These are phyloP conservation scores for Bipolaris bicolor DNA, from an alignment of 2,329 filamentous ascomycete species.

Conservation along the genomic window DNA sequence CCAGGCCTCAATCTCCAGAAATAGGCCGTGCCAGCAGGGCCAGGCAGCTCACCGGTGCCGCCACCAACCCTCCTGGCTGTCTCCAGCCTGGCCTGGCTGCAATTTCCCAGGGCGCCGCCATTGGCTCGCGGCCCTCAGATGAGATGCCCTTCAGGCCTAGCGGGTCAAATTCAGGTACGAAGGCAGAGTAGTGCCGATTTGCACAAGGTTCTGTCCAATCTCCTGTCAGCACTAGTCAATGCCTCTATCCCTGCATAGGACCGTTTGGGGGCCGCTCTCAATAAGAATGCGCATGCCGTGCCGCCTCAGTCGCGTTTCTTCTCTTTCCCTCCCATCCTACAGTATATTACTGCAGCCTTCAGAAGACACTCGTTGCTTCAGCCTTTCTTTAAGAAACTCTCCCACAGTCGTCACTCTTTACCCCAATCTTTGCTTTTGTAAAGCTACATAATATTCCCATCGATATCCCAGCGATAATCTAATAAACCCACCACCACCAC, in stretches of 20 bases:
- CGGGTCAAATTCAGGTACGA: neutral
- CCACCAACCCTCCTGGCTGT: conserved; percentile 19
- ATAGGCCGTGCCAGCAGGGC: conserved; percentile 14
- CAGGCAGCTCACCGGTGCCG: conserved; percentile 15
- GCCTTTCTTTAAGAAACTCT: conserved; percentile 32
- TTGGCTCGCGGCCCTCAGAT: conserved; percentile 16
- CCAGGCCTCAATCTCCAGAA: conserved; percentile 17
- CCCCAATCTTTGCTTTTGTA: conserved; percentile 12
- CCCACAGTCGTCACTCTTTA: conserved; percentile 28
- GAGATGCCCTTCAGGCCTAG: conserved; percentile 9
- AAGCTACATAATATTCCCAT: conserved; percentile 23
- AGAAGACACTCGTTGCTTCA: conserved; percentile 37
- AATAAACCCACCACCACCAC: conserved; percentile 23
- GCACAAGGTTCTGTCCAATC: conserved; percentile 8
- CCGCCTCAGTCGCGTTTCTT: conserved; percentile 12
- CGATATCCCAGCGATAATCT: conserved; percentile 34
- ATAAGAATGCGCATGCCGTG: conserved; percentile 22
- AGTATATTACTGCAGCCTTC: conserved; percentile 12
- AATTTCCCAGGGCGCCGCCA: conserved; percentile 19
- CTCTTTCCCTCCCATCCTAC: conserved; percentile 17
- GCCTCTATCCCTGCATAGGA: conserved; percentile 9
- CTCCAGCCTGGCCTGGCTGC: conserved; percentile 19
- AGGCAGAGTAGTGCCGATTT: conserved; percentile 5
- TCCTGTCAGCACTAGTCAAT: conserved; percentile 14
- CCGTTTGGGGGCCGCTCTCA: conserved; percentile 20